Evolutionary conservation across 371 early-diverging fungal species (phyloP), one percentile per base, ranked within the genome.

Genomic region (Syncephalastrum racemosum): DNA sequence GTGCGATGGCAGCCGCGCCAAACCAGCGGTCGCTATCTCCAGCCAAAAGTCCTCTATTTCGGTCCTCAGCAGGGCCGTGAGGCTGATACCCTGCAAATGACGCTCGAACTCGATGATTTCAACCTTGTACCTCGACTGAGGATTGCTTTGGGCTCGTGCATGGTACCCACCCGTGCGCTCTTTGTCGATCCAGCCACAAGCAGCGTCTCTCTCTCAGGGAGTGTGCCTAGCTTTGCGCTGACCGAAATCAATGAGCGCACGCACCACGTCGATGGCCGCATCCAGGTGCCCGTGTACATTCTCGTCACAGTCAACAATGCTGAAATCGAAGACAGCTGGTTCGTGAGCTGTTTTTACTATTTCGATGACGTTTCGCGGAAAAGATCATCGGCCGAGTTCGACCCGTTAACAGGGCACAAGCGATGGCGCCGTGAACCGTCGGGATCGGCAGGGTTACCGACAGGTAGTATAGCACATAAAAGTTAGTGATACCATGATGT

Each of bases 281-380:
- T 58, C 39, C 60, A 61, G 36, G 61, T 63, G 25, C 58, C 68
- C 22, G 39, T 67, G 16, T 67, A 57, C 51, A 52, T 63, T 16
- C 47, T 67, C 23, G 57, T 60, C 12, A 49, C 46, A 14, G 45
- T 45, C 14, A 18, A 57, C 2, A 46, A 47, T 1, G 58, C 60
- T 20, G 59, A 61, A 23, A 58, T 60, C 42, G 40, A 60, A 46
- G 68, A 67, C 51, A 60, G 53, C 43, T 67, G 68, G 63, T 58
- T 60, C 54, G 55, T 63, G 13, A 63, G 63, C n/a, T 63, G 63
- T 16, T 63, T 67, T 43, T 24, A 50, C 15, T 65, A 65, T 40
- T 31, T 31, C 36, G 36, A 31, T 31, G 51, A 62, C 20, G 36
- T 54, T 43, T 52, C 65, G 20, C 46, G 65, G 36, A 64, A 64